Evolutionary conservation across 108 stramenopile genomes (phyloP), one percentile per base, ranked within the genome.

Genomic region (Fragilaria radians): DNA sequence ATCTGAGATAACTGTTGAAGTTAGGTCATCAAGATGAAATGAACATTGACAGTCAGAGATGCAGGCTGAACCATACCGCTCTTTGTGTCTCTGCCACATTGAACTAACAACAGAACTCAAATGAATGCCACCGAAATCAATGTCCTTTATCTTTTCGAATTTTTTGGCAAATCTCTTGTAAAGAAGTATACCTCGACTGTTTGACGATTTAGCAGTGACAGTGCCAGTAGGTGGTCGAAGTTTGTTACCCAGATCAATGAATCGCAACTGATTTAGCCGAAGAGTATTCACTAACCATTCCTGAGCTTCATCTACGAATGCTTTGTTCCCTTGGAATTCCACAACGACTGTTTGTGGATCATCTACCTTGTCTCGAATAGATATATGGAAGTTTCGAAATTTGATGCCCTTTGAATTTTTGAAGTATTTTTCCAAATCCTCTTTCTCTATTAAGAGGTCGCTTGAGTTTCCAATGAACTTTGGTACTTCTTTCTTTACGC

Each of bases 81-180:
- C 47, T 34, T 63, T 62, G 33, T 70, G 69, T 31, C 47, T 29
- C 28, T 32, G 26, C 61, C 61, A 70, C 55, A 70, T 62, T 32
- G 46, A 63, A n/a, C 54, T 54, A 22, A 29, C 32, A n/a, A 36
- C 32, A 7, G 27, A 18, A 22, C 50, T 57, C 11, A 32, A 4
- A 48, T 59, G 28, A 4, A 67, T 65, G 26, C 52, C 52, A 23
- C 26, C 26, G 52, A 52, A 52, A 18, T 52, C 52, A 4, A 52
- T 52, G 3, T 23, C 52, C 11, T 27, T 2, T 2, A 52, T 26
- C 1, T 22, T 26, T 1, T 3, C 52, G 26, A 27, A 52, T 27
- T 52, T 52, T 18, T 52, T 52, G 1, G 1, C 2, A 26, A 52
- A 52, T 14, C 36, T 42, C 36, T 7, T 42, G 36, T 42, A 42